Conservation (phyloP, 768 basidiomycete species). For the Tricholoma furcatifolium region DNA sequence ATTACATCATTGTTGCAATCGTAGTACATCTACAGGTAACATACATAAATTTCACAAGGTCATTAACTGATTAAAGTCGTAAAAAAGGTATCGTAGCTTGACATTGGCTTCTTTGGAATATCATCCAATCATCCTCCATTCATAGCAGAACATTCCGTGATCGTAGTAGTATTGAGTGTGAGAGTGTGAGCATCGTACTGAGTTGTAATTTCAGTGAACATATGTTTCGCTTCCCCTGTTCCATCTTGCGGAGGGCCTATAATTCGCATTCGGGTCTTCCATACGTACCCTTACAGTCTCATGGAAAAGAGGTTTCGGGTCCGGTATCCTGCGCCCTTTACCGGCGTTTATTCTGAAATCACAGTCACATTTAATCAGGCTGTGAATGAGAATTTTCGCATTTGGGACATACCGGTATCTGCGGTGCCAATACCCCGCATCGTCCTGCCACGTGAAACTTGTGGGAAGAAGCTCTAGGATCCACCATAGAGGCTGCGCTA, state of each 20-base stretch:
- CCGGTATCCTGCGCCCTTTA: slow-evolving; percentile 49
- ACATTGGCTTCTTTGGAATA: no score
- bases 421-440: slow-evolving; percentile 26
- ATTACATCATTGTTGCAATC: no score
- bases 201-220: slow-evolving; percentile 21
- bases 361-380: not conserved
- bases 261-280: slow-evolving; percentile 43
- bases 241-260: slow-evolving; percentile 60
- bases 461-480: slow-evolving; percentile 66
- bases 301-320: slow-evolving; percentile 56
- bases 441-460: slow-evolving; percentile 55
- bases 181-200: not conserved
- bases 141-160: no score
- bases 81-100: no score
- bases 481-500: slow-evolving; percentile 54
- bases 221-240: slow-evolving; percentile 45
- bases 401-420: not conserved
- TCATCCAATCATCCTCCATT: no score
- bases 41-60: no score
- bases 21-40: no score
- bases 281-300: slow-evolving; percentile 61
- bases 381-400: no score
- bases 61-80: no score
- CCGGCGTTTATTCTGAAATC: slow-evolving; percentile 51
- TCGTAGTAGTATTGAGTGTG: not conserved